Conservation (phyloP, 2,329 filamentous ascomycete species). For the Colletotrichum theobromicola region DNA sequence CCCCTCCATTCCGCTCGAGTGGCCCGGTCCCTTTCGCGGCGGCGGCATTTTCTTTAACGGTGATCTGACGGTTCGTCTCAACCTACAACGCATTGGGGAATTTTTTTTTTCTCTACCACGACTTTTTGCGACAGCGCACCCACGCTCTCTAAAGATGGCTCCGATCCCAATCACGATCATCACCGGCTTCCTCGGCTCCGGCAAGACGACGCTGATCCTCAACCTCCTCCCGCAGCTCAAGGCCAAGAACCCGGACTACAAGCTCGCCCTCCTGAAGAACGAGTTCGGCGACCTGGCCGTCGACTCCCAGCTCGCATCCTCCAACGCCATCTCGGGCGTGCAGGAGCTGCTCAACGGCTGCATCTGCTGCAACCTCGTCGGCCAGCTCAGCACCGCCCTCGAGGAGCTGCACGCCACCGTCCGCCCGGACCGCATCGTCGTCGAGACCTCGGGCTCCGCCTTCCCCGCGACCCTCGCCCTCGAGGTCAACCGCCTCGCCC, state of each 20-base stretch:
- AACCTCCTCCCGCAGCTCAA: slow-evolving; percentile 90
- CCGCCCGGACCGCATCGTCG: slow-evolving; percentile 82
- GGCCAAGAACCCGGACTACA: slow-evolving; percentile 75
- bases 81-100: neutral
- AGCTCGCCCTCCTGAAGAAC: slow-evolving; percentile 94
- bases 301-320: slow-evolving; percentile 88
- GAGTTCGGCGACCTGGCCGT: slow-evolving; percentile 96
- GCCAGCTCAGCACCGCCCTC: slow-evolving; percentile 83
- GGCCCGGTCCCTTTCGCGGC: neutral
- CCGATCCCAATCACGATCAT: slow-evolving; percentile 92
- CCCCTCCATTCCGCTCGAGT: slow-evolving; percentile 6
- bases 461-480: slow-evolving; percentile 90
- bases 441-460: slow-evolving; percentile 90
- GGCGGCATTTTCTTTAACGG: slow-evolving; percentile 15
- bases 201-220: slow-evolving; percentile 95
- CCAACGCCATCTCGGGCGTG: slow-evolving; percentile 84
- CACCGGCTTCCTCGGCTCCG: slow-evolving; percentile 94
- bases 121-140: neutral
- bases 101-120: neutral
- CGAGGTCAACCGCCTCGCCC: slow-evolving; percentile 81
- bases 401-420: slow-evolving; percentile 67
- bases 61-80: slow-evolving; percentile 3
- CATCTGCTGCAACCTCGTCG: slow-evolving; percentile 98
- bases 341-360: slow-evolving; percentile 95
- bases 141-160: slow-evolving; percentile 48